Conservation (phyloP, 2,329 filamentous ascomycete species). For the Neoscytalidium dimidiatum region DNA sequence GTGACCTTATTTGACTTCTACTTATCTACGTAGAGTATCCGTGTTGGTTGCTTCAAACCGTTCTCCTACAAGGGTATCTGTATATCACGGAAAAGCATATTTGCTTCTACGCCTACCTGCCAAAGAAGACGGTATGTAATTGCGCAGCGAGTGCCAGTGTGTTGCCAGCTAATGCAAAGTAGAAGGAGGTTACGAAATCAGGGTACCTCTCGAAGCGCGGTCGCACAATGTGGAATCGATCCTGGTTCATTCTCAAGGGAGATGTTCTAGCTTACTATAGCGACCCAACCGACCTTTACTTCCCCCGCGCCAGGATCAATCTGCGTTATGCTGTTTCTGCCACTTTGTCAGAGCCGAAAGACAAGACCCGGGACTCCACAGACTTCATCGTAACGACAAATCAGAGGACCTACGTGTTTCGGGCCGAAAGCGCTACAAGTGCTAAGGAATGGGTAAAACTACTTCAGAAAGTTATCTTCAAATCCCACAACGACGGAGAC, state of each 20-base stretch:
- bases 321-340: constrained; percentile 89
- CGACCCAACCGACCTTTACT: constrained; percentile 83
- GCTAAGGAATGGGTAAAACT: constrained; percentile 97
- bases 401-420: constrained; percentile 81
- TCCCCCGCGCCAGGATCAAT: constrained; percentile 88
- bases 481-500: constrained; percentile 93
- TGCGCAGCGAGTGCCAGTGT: no score
- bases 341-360: constrained; percentile 68
- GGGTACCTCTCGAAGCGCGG: constrained; percentile 88
- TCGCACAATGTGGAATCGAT: constrained; percentile 84
- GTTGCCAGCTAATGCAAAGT: constrained; percentile 23
- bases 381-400: constrained; percentile 82
- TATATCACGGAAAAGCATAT: constrained; percentile 93
- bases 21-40: constrained; percentile 69
- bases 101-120: constrained; percentile 97
- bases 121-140: constrained; percentile 75
- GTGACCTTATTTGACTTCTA: background rate
- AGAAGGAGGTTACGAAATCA: constrained; percentile 68
- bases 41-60: constrained; percentile 89
- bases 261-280: constrained; percentile 90
- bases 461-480: constrained; percentile 91
- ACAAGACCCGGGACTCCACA: constrained; percentile 68
- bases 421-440: constrained; percentile 81
- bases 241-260: constrained; percentile 91
- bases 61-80: constrained; percentile 90